These are phyloP conservation scores for Venturia aucupariae DNA, from an alignment of 2,329 filamentous ascomycete species.

Conservation along the genomic window DNA sequence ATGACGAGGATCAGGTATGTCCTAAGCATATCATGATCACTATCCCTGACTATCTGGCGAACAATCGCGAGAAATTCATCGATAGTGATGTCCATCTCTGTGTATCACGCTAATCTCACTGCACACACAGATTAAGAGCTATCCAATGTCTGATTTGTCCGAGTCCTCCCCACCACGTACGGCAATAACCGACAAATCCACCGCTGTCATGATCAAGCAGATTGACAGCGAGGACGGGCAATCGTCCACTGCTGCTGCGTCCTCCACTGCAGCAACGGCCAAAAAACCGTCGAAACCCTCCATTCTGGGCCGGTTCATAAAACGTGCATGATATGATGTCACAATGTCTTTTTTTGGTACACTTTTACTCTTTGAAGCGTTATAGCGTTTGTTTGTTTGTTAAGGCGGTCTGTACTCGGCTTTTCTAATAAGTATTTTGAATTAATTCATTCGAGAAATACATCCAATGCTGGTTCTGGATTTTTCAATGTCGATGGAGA, in stretches of 20 bases:
- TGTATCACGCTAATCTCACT: not conserved
- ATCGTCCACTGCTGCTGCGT: not conserved
- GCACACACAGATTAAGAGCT: not conserved
- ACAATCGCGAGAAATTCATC: not conserved
- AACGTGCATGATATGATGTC: not conserved
- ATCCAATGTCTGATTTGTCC: not conserved
- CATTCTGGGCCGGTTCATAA: not conserved
- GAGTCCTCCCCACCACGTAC: not conserved
- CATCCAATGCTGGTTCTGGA: too few relatives aligned
- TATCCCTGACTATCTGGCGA: not conserved
- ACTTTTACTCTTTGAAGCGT: conserved; percentile 1
- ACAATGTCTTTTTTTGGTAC: not conserved
- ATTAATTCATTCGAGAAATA: too few relatives aligned
- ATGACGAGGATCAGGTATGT: not conserved
- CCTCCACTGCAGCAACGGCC: not conserved
- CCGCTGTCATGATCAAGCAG: not conserved
- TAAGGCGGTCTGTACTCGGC: not conserved
- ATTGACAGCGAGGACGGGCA: not conserved
- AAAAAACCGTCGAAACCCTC: not conserved
- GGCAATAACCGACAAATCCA: not conserved
- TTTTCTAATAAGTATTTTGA: not conserved
- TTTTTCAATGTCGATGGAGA: too few relatives aligned
- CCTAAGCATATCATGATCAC: not conserved
- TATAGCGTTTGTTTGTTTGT: not conserved
- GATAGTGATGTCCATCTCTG: not conserved